Conservation (phyloP, 176 grass and related monocot genomes). For the Olyra latifolia region DNA sequence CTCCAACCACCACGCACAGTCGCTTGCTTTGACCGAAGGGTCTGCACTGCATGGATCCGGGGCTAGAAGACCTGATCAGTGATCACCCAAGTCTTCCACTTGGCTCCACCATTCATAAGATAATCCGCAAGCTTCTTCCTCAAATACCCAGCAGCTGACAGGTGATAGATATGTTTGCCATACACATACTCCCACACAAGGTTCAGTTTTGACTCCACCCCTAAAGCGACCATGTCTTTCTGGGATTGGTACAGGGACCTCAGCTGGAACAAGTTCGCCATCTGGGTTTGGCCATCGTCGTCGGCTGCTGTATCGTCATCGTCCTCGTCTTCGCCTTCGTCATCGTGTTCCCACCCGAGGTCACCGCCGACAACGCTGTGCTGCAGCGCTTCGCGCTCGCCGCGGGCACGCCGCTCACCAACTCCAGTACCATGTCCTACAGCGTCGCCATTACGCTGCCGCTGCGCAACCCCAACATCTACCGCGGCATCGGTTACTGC, state of each 20-base stretch:
- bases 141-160: not conserved
- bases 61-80: not conserved
- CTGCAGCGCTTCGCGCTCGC: slow-evolving; percentile 35
- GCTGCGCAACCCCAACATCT: slow-evolving; percentile 48
- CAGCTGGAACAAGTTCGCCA: not conserved
- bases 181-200: not conserved
- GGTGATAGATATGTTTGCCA: not conserved
- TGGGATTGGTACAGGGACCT: not conserved
- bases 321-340: slow-evolving; percentile 49
- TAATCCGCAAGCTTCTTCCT: not conserved
- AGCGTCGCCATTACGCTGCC: slow-evolving; percentile 29
- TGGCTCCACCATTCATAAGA: not conserved
- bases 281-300: slow-evolving; percentile 15
- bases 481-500: slow-evolving; percentile 41
- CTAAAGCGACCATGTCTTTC: slow-evolving; percentile 8
- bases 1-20: too few species aligned
- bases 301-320: not conserved
- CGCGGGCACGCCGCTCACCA: not conserved
- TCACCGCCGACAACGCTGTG: slow-evolving; percentile 41
- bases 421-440: slow-evolving; percentile 37
- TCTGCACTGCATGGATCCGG: not conserved
- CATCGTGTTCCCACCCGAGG: slow-evolving; percentile 39
- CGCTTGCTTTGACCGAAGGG: not conserved
- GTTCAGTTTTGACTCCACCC: not conserved
- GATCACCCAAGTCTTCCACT: not conserved